phyloP scores from a whole-genome alignment of 192 early-diverging fungal species.

The Linnemannia schmuckeri region DNA sequence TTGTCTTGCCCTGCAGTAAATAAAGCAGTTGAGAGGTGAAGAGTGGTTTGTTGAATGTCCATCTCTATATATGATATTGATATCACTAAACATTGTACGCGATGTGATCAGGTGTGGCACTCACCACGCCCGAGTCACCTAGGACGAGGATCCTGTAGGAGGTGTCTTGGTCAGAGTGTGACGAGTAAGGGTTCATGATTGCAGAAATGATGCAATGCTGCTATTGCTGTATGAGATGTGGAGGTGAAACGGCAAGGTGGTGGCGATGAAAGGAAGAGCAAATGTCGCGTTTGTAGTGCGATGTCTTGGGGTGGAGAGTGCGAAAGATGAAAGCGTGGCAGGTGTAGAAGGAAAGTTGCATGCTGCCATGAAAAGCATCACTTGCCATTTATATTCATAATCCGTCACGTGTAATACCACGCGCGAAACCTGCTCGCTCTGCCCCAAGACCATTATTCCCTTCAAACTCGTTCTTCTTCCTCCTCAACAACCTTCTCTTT shows the following conservation, averaged over 20 bases:
- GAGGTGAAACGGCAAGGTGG: background rate
- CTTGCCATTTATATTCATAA: too few relatives aligned
- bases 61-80: too few relatives aligned
- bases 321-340: background rate
- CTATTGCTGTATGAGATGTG: background rate
- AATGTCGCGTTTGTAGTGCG: background rate
- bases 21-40: background rate
- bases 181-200: background rate
- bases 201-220: background rate
- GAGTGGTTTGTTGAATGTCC: too few relatives aligned
- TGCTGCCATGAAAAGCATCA: too few relatives aligned
- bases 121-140: constrained; percentile 53
- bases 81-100: background rate
- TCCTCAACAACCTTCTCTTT: background rate
- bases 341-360: too few relatives aligned
- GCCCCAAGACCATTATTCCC: background rate
- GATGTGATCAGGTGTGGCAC: background rate
- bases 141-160: constrained; percentile 42
- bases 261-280: background rate
- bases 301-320: background rate
- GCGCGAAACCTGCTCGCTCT: background rate
- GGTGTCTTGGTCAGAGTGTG: constrained; percentile 7
- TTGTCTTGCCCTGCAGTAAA: constrained; percentile 62
- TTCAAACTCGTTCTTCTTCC: background rate
- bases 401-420: background rate